phyloP scores from a whole-genome alignment of 73 alveolate genomes.

The Stentor coeruleus region DNA sequence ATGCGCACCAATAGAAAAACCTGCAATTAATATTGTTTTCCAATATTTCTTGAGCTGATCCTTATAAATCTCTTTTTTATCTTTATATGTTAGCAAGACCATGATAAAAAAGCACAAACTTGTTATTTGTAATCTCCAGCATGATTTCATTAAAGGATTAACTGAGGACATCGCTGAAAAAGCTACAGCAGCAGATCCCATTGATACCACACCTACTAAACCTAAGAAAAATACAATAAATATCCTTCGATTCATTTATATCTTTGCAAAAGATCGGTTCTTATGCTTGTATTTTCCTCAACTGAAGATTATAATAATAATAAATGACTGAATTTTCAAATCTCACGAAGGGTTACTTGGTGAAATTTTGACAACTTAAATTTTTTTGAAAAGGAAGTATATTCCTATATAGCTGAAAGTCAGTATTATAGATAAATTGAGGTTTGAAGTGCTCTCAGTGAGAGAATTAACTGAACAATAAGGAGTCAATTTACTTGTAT shows the following conservation, averaged over 20 bases:
- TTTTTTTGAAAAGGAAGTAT: no score
- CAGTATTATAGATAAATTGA: no score
- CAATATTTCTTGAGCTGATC: neutral
- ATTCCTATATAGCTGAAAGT: no score
- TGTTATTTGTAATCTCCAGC: conserved; percentile 7
- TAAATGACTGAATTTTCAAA: no score
- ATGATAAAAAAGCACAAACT: neutral
- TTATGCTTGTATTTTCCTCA: neutral
- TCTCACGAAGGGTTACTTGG: no score
- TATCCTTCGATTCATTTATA: neutral
- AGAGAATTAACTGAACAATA: no score
- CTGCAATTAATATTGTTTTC: neutral
- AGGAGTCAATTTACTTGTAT: no score
- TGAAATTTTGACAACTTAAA: no score
- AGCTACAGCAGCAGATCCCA: conserved; percentile 21
- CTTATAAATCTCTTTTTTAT: neutral
- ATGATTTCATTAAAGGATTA: neutral
- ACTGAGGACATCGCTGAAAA: conserved; percentile 13
- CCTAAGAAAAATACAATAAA: neutral
- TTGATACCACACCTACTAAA: neutral
- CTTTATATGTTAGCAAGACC: neutral
- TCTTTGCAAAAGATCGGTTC: neutral
- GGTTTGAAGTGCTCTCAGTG: no score
- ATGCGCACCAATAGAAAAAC: neutral
- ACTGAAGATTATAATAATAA: neutral